Base-by-base conservation (phyloP, 2,329 filamentous ascomycete species). In the Endoconidiophora polonica region DNA sequence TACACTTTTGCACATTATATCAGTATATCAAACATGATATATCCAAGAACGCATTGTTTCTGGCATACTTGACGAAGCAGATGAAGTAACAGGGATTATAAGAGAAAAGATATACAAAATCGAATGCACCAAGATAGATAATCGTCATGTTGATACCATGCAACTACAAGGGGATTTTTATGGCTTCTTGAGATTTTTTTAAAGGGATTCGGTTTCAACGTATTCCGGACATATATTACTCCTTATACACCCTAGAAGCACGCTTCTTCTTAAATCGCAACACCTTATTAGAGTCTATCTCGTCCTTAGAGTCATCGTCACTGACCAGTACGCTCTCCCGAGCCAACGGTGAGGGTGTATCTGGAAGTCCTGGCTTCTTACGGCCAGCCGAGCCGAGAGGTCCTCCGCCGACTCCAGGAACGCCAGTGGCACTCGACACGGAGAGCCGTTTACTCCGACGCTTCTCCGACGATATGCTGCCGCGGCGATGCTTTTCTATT, bases 401-500 rank as follows among this genome's bases (percentile, higher is more conserved):
- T 9, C 29, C 12, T 33, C 29, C 41, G 5, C 16, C 42, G 37
- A 24, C 39, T 4, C 48, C 29, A n/a, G 42, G 20, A 16, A 37
- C 20, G 14, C 43, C 36, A 3, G 23, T 26, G 5, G 41, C 33
- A 24, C 46, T 46, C 2, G 47, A 50, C 20, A 53, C 51, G 7
- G 51, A 53, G 16, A 50, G 42, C 43, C 48, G 33, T 44, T 53
- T 53, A 7, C 38, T 44, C 22, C 51, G 47, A 36, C 42, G 40
- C 46, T 46, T 53, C 39, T 53, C 51, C 4, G 48, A 38, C 7
- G 49, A 46, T 29, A 50, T 44, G 41, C 51, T 53, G 2, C 51
- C 51, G 3, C 51, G 43, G 20, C 47, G 43, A 12, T 37, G 29
- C 20, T 36, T 26, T 14, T 48, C 39, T 18, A 49, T 62, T 5